Conservation (phyloP, 331 rosid species). For the Malus hybrid region DNA sequence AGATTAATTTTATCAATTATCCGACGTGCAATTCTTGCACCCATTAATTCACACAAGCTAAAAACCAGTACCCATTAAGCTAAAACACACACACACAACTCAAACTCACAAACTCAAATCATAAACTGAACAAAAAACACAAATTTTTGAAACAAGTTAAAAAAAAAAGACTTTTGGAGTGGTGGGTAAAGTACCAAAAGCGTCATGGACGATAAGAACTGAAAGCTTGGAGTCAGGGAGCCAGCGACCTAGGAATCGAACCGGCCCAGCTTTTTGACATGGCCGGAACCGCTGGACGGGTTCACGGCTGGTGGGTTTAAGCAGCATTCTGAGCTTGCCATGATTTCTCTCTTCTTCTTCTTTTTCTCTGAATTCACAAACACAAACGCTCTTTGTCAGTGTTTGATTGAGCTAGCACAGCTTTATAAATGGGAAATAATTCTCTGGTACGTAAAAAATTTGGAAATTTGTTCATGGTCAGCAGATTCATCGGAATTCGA, state of each 20-base stretch:
- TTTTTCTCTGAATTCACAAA: neutral
- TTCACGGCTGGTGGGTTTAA: slow-evolving; percentile 61
- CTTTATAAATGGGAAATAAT: neutral
- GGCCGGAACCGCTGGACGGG: slow-evolving; percentile 47
- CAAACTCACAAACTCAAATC: neutral
- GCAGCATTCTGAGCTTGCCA: slow-evolving; percentile 62
- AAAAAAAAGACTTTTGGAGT: neutral
- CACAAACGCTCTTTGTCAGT: neutral
- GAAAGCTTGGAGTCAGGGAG: slow-evolving; percentile 42
- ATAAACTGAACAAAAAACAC: neutral
- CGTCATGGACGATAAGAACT: slow-evolving; percentile 46
- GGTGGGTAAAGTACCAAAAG: slow-evolving; percentile 30
- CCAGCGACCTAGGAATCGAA: slow-evolving; percentile 44
- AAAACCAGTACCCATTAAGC: neutral
- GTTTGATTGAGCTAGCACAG: neutral
- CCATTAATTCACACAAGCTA: neutral
- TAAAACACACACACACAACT: neutral
- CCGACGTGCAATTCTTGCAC: neutral
- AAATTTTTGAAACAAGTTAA: neutral
- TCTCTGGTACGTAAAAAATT: neutral
- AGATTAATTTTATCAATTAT: neutral
- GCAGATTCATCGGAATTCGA: neutral
- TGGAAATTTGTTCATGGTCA: neutral
- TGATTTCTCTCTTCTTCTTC: neutral
- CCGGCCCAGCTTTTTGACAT: slow-evolving; percentile 37